phyloP scores from a whole-genome alignment of 2,329 filamentous ascomycete genomes.

The Hypoxylon sp. region DNA sequence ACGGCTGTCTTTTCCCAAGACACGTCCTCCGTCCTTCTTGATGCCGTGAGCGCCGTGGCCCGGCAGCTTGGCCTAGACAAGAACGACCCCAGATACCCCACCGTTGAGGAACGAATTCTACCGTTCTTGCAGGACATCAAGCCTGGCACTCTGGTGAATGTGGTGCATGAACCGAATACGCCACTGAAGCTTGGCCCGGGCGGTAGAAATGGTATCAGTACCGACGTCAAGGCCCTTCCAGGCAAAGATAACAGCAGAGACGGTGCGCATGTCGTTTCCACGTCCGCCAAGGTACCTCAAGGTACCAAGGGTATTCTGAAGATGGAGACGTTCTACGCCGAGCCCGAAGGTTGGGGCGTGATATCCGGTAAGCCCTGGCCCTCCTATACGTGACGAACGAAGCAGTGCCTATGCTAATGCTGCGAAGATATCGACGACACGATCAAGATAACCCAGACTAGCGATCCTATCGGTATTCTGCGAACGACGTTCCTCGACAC shows the following conservation, averaged over 20 bases:
- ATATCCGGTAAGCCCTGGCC: slow-evolving; percentile 67
- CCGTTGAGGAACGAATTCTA: slow-evolving; percentile 72
- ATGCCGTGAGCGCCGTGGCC: slow-evolving; percentile 74
- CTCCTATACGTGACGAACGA: background rate
- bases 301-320: slow-evolving; percentile 63
- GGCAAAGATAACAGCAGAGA: slow-evolving; percentile 50
- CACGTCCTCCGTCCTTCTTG: slow-evolving; percentile 70
- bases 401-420: slow-evolving; percentile 13
- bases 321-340: slow-evolving; percentile 77
- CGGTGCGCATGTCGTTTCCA: slow-evolving; percentile 54
- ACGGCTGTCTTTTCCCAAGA: slow-evolving; percentile 81
- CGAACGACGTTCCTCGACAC: slow-evolving; percentile 82
- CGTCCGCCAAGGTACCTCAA: slow-evolving; percentile 58
- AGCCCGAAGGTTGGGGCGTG: slow-evolving; percentile 81
- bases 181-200: slow-evolving; percentile 71
- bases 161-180: slow-evolving; percentile 60
- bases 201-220: slow-evolving; percentile 75
- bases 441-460: slow-evolving; percentile 88
- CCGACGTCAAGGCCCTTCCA: slow-evolving; percentile 64
- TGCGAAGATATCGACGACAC: slow-evolving; percentile 86
- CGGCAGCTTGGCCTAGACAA: slow-evolving; percentile 72
- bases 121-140: slow-evolving; percentile 82
- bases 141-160: slow-evolving; percentile 72
- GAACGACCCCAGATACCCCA: slow-evolving; percentile 63
- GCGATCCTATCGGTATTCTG: slow-evolving; percentile 80